Evolutionary conservation across 306 rosid species (phyloP).

Genomic region (Ormosia semicastrata): DNA sequence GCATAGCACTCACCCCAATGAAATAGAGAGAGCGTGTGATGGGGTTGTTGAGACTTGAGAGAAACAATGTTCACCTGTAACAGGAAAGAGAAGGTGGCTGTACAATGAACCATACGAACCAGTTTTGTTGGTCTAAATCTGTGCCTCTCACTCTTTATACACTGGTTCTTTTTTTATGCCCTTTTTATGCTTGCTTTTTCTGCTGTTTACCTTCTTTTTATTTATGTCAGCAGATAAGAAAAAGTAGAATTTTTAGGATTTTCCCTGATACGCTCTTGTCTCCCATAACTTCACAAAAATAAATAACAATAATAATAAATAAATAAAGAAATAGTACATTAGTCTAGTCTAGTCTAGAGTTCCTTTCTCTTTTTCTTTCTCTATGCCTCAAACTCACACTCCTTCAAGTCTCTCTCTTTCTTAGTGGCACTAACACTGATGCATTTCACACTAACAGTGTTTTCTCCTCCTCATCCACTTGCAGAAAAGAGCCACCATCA

Average conservation of each 20-base stretch:
- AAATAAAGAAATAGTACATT: background rate
- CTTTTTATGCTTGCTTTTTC: slow-evolving; percentile 18
- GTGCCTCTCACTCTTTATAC: slow-evolving; percentile 14
- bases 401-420: background rate
- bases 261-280: slow-evolving; percentile 78
- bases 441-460: slow-evolving; percentile 29
- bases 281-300: slow-evolving; percentile 31
- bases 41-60: slow-evolving; percentile 21
- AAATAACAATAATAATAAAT: background rate
- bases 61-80: slow-evolving; percentile 46
- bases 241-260: slow-evolving; percentile 69
- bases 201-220: slow-evolving; percentile 7
- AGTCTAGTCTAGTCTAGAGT: background rate
- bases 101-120: slow-evolving; percentile 37
- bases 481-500: background rate
- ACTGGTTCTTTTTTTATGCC: background rate
- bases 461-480: background rate
- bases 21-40: slow-evolving; percentile 21
- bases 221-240: slow-evolving; percentile 31
- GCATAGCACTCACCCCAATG: slow-evolving; percentile 61
- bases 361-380: background rate
- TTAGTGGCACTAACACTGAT: slow-evolving; percentile 13
- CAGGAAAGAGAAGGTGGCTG: slow-evolving; percentile 32
- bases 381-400: too few relatives aligned
- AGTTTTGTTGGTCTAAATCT: slow-evolving; percentile 39